A percentile compares a stretch with the other conserved stretches of the same genome.
These are phyloP conservation scores for Colletotrichum spinosum DNA, from an alignment of 2,329 filamentous ascomycete species.

Conservation along the genomic window DNA sequence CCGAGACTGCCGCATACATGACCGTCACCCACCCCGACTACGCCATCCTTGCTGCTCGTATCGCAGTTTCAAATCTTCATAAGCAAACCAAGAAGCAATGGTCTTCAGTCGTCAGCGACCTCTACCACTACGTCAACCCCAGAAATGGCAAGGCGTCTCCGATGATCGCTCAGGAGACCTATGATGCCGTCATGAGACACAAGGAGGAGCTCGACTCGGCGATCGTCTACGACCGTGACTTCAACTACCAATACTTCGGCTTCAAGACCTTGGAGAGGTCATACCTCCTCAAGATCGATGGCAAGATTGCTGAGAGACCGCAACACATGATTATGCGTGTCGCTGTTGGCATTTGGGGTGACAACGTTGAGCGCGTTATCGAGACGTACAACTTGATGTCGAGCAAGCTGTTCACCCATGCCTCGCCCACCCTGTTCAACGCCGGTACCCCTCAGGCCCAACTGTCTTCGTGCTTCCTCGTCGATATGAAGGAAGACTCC, in stretches of 20 bases:
- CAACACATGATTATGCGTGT: constrained; percentile 99
- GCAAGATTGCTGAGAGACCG: constrained; percentile 95
- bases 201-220: constrained; percentile 98
- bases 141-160: constrained; percentile 86
- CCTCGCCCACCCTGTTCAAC: constrained; percentile 97
- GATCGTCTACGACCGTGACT: constrained; percentile 98
- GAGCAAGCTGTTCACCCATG: constrained; percentile 97
- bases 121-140: constrained; percentile 96
- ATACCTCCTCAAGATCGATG: constrained; percentile 94
- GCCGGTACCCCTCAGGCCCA: constrained; percentile 95
- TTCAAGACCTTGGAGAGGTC: constrained; percentile 99
- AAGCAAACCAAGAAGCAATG: constrained; percentile 99
- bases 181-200: constrained; percentile 94
- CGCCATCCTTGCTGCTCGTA: constrained; percentile 96
- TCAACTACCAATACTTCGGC: constrained; percentile 99
- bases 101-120: constrained; percentile 92
- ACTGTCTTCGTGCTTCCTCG: constrained; percentile 97
- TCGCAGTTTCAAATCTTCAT: constrained; percentile 99
- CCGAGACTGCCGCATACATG: constrained; percentile 99
- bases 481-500: constrained; percentile 99
- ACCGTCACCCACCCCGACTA: constrained; percentile 99
- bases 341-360: constrained; percentile 94
- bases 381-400: constrained; percentile 99
- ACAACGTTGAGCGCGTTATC: constrained; percentile 92
- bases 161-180: constrained; percentile 94